Evolutionary conservation across 163 green algal genomes (phyloP).

Genomic region (Botryococcus braunii): DNA sequence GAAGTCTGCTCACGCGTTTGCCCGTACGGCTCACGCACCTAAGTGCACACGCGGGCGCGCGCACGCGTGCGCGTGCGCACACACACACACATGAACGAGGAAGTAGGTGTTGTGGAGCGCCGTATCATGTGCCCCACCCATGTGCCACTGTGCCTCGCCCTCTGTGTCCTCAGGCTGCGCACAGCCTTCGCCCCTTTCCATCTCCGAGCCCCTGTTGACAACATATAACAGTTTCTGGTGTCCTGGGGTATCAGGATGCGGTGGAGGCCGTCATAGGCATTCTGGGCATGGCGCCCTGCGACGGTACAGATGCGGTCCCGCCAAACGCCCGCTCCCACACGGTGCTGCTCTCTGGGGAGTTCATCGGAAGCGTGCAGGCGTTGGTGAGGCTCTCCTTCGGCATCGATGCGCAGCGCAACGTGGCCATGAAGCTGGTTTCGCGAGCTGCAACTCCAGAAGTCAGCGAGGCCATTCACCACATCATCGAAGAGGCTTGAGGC

Average conservation of each 20-base stretch:
- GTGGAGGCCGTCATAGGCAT: slow-evolving; percentile 85
- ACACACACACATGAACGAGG: no score
- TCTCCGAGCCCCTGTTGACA: background rate
- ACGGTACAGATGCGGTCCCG: slow-evolving; percentile 85
- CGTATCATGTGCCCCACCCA: no score
- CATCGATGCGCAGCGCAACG: slow-evolving; percentile 73
- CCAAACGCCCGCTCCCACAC: slow-evolving; percentile 91
- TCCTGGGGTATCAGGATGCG: slow-evolving; percentile 51
- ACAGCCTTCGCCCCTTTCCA: no score
- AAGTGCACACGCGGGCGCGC: no score
- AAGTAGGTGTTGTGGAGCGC: no score
- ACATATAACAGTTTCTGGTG: background rate
- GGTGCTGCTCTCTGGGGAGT: slow-evolving; percentile 70
- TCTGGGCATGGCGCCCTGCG: slow-evolving; percentile 79
- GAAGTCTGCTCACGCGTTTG: no score
- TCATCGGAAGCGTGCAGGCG: slow-evolving; percentile 32
- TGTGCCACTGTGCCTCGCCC: no score
- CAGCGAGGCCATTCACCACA: slow-evolving; percentile 80
- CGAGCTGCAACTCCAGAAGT: slow-evolving; percentile 57
- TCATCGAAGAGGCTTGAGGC: slow-evolving; percentile 78
- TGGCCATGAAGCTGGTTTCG: slow-evolving; percentile 95
- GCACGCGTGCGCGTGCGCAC: no score
- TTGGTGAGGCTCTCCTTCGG: slow-evolving; percentile 83
- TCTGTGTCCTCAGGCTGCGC: no score
- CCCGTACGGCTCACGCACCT: no score